A percentile compares a stretch with the other conserved stretches of the same genome.
phyloP scores from a whole-genome alignment of 179 eudicot species.

The Drosera spatulata region DNA sequence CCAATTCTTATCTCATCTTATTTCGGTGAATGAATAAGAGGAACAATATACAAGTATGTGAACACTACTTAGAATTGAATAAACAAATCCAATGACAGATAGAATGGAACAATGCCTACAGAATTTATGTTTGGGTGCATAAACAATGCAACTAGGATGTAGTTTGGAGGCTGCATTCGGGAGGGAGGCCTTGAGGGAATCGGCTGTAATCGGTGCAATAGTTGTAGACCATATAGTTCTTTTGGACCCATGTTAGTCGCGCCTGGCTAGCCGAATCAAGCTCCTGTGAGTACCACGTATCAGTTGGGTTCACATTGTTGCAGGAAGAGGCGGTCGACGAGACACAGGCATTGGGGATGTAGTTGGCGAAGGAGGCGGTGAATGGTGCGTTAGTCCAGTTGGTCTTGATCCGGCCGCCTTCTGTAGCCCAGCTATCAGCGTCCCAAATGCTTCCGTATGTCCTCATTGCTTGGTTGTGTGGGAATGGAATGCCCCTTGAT shows the following conservation, averaged over 20 bases:
- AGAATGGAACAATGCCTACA: no score
- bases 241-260: neutral
- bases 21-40: no score
- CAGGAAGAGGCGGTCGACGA: neutral
- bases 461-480: no score
- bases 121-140: no score
- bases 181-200: constrained; percentile 3
- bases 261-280: neutral
- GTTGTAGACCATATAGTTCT: constrained; percentile 1
- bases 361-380: neutral
- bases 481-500: no score
- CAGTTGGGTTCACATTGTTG: no score
- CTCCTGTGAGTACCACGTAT: neutral
- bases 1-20: no score
- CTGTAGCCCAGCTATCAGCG: neutral
- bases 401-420: constrained; percentile 1
- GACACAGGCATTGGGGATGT: neutral
- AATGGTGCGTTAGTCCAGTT: constrained; percentile 1
- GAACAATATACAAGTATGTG: no score
- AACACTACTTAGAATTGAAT: no score
- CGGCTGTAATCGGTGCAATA: constrained; percentile 1
- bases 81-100: no score
- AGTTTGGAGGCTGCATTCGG: no score
- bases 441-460: constrained; percentile 5
- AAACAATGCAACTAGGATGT: no score